These are phyloP conservation scores for Ogataea kodamae DNA, from an alignment of 805 yeast genomes.

Conservation along the genomic window DNA sequence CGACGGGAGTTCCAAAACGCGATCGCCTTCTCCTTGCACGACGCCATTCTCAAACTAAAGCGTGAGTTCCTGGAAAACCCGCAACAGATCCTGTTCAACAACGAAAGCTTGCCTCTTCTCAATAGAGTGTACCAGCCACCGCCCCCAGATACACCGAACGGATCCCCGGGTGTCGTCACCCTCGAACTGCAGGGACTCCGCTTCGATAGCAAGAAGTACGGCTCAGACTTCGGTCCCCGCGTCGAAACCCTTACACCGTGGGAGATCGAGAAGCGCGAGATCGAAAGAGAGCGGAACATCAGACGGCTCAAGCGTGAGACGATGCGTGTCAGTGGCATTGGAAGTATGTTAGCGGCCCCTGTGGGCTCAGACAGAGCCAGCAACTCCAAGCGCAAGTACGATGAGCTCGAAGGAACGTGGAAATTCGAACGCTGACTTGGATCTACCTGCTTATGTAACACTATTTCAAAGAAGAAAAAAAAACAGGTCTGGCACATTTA, in stretches of 20 bases:
- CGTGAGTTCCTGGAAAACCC: conserved; percentile 70
- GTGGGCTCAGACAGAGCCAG: conserved; percentile 10
- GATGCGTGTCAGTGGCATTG: conserved; percentile 59
- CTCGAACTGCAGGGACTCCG: conserved; percentile 48
- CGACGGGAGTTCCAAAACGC: conserved; percentile 86
- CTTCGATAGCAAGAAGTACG: conserved; percentile 70
- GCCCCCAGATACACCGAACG: conserved; percentile 14
- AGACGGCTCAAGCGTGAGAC: conserved; percentile 92
- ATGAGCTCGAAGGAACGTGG: conserved; percentile 37
- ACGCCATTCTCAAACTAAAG: conserved; percentile 68
- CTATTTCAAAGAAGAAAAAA: too few relatives aligned
- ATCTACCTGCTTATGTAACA: conserved; percentile 8
- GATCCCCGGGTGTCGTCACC: conserved; percentile 10
- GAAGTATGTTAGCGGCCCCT: conserved; percentile 23
- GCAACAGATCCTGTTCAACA: conserved; percentile 33
- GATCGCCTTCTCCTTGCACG: conserved; percentile 82
- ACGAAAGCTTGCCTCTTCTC: conserved; percentile 34
- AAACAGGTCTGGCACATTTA: conserved; percentile 1
- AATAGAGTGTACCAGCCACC: conserved; percentile 33
- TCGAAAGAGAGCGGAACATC: conserved; percentile 87
- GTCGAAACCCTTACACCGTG: conserved; percentile 83
- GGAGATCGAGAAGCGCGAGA: conserved; percentile 93
- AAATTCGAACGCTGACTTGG: conserved; percentile 13
- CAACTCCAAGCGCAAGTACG: conserved; percentile 29
- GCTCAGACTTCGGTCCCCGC: conserved; percentile 83